Conservation (phyloP, 345 rosid species). For the Murraya koenigii region DNA sequence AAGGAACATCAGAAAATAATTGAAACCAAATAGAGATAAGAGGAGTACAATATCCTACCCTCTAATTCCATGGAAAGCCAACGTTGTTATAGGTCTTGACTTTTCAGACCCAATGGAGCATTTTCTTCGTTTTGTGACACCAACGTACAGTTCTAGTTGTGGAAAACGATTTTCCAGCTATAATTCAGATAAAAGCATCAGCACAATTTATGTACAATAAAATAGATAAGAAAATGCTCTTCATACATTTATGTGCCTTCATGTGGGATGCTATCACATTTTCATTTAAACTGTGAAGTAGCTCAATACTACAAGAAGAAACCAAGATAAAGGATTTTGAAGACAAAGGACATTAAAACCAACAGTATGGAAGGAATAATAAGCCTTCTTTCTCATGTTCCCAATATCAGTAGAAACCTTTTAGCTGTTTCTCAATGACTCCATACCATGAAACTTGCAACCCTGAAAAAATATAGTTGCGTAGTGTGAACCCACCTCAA, state of each 20-base stretch:
- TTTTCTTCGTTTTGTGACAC: constrained; percentile 59
- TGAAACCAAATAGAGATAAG: constrained; percentile 10
- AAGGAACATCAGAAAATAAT: not conserved
- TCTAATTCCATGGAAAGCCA: constrained; percentile 53
- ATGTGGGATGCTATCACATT: not conserved
- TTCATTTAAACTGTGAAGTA: not conserved
- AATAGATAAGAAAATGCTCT: not conserved
- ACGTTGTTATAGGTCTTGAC: constrained; percentile 41
- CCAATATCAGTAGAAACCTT: not conserved
- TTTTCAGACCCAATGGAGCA: constrained; percentile 52
- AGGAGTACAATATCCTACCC: constrained; percentile 44
- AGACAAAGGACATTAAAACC: not conserved
- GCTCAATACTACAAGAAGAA: not conserved
- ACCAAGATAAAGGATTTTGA: not conserved
- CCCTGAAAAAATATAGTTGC: not conserved
- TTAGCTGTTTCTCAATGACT: not conserved
- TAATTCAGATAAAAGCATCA: constrained; percentile 14
- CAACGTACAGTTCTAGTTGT: constrained; percentile 45
- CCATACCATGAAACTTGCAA: not conserved
- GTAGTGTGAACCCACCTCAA: not conserved
- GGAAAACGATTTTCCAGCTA: constrained; percentile 47
- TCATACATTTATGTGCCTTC: not conserved
- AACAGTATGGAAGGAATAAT: not conserved
- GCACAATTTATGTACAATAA: not conserved
- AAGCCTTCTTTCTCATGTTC: not conserved